Percentiles rank a stretch among this genome's conserved stretches.
Evolutionary conservation across 495 filamentous ascomycete species (phyloP).

Genomic region (Penicillium salamii): DNA sequence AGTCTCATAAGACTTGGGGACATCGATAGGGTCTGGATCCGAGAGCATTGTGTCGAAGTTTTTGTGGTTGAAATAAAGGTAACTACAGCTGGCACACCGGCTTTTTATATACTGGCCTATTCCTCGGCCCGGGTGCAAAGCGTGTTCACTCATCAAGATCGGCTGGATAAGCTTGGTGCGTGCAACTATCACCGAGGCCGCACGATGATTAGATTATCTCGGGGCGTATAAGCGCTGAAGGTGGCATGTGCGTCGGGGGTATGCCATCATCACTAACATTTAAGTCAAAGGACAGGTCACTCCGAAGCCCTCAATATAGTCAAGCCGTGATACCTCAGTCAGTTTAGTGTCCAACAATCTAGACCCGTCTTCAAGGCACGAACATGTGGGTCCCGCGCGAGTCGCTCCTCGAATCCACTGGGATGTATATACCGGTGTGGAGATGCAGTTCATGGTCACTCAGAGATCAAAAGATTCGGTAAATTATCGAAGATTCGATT

Average conservation of each 20-base stretch:
- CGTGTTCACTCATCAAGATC: background rate
- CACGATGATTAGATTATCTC: conserved; percentile 1
- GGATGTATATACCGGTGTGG: no score
- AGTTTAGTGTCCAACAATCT: no score
- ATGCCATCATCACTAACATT: background rate
- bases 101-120: background rate
- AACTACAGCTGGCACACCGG: background rate
- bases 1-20: conserved; percentile 17
- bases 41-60: background rate
- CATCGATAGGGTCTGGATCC: background rate
- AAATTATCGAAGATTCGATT: no score
- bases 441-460: no score
- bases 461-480: no score
- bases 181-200: background rate
- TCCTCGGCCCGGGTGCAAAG: background rate
- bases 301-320: no score
- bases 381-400: no score
- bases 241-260: background rate
- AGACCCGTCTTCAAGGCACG: no score
- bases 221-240: background rate
- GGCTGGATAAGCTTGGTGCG: background rate
- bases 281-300: background rate
- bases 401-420: no score
- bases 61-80: no score
- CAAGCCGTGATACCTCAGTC: no score